Conservation (phyloP, 441 rosid species). For the Lepidium campestre region DNA sequence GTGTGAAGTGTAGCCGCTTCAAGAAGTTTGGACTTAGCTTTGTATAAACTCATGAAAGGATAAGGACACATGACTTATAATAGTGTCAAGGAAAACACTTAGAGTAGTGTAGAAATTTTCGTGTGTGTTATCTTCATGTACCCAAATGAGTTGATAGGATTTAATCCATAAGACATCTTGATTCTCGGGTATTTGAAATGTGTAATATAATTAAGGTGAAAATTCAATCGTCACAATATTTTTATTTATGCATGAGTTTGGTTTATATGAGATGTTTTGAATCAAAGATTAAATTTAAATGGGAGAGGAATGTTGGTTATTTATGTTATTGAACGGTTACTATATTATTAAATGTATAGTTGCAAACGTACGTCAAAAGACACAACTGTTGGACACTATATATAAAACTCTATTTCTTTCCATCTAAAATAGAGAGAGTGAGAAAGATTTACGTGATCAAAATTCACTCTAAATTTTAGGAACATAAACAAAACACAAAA, state of each 20-base stretch:
- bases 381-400: neutral
- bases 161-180: neutral
- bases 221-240: neutral
- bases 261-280: neutral
- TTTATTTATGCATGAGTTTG: neutral
- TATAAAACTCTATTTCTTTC: neutral
- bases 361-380: neutral
- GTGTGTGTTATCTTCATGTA: neutral
- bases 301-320: neutral
- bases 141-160: neutral
- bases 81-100: neutral
- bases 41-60: neutral
- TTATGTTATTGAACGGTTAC: neutral
- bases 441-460: neutral
- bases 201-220: neutral
- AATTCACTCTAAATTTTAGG: neutral
- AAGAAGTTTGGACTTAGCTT: neutral
- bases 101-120: neutral
- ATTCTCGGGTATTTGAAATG: neutral
- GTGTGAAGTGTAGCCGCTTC: neutral
- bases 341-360: neutral
- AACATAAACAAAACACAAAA: neutral
- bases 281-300: neutral
- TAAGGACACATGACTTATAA: neutral
- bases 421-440: neutral